Evolutionary conservation across 164 flowering plant genomes (phyloP), one percentile per base, ranked within the genome.

Genomic region (Echeveria elegans): DNA sequence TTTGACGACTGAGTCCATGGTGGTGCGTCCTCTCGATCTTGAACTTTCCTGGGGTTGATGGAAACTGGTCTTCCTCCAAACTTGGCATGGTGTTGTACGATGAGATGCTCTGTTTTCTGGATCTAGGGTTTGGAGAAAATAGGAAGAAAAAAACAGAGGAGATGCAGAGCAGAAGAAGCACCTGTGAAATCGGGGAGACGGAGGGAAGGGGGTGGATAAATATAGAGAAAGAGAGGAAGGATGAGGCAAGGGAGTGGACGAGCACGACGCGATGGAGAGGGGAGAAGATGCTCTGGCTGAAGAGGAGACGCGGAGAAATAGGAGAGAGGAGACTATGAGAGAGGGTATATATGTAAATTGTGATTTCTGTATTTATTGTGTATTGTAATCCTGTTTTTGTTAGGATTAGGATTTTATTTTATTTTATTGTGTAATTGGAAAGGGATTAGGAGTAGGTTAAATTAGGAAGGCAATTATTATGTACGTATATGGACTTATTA

Each of bases 41-140:
- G 73, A 84, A 81, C 67, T 88, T 88, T 1, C 95, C 91, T 61
- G 79, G 88, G 66, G 77, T 80, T 23, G 76, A 77, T n/a, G 77
- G 79, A 65, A 73, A 80, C 38, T 78, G 71, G 48, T 85, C 88
- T 10, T 88, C 89, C 32, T 82, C 83, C 36, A 81, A 47, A n/a
- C 80, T 72, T 6, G 82, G 83, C 91, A 85, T 63, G 18, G 83
- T 43, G 47, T 61, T 43, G n/a, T n/a, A n/a, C n/a, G n/a, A n/a
- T 58, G 6, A n/a, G 50, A 23, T 19, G 53, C 34, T 64, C 31
- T 48, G 21, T 45, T 50, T 36, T 14, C 8, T 18, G 16, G 45
- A 15, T 63, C 34, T 40, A 8, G 45, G 60, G 29, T 24, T 23
- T 8, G 2, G 61, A 15, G 59, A 53, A n/a, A 23, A n/a, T 16